Conservation (phyloP, 352 stramenopile genomes). For the Thalassiosira sp. region DNA sequence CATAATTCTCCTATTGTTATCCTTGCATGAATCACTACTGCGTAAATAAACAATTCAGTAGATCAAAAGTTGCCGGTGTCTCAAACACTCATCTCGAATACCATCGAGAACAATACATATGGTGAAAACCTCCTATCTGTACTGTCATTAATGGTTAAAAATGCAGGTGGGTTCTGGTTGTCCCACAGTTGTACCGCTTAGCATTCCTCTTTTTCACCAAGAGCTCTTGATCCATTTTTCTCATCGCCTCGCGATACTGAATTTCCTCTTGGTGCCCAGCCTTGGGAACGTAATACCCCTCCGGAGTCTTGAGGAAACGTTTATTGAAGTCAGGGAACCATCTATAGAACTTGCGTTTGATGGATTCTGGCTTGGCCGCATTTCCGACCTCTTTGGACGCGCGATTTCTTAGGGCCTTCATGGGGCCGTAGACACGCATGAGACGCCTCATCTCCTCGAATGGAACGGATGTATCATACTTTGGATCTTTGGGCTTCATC, state of each 20-base stretch:
- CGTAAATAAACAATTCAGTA: no score
- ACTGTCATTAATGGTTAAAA: no score
- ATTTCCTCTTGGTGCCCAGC: constrained; percentile 5
- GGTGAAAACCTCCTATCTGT: no score
- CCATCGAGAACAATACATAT: no score
- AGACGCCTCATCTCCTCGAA: constrained; percentile 13
- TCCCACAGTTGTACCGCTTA: constrained; percentile 41
- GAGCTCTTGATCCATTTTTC: background rate
- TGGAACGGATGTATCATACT: constrained; percentile 4
- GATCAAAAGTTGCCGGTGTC: no score
- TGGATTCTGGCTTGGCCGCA: background rate
- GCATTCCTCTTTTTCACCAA: background rate
- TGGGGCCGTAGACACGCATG: constrained; percentile 13
- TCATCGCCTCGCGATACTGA: background rate
- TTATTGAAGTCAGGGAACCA: constrained; percentile 14
- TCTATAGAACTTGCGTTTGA: constrained; percentile 13
- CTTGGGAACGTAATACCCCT: constrained; percentile 10
- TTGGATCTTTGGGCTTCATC: constrained; percentile 2
- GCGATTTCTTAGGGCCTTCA: background rate
- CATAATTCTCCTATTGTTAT: no score
- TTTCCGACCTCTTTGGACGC: background rate
- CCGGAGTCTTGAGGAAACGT: background rate
- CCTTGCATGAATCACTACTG: no score
- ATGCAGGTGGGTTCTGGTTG: no score
- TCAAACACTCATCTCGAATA: no score